Evolutionary conservation across 352 stramenopile genomes (phyloP), one percentile per base, ranked within the genome.

Genomic region (Phytophthora vignae): DNA sequence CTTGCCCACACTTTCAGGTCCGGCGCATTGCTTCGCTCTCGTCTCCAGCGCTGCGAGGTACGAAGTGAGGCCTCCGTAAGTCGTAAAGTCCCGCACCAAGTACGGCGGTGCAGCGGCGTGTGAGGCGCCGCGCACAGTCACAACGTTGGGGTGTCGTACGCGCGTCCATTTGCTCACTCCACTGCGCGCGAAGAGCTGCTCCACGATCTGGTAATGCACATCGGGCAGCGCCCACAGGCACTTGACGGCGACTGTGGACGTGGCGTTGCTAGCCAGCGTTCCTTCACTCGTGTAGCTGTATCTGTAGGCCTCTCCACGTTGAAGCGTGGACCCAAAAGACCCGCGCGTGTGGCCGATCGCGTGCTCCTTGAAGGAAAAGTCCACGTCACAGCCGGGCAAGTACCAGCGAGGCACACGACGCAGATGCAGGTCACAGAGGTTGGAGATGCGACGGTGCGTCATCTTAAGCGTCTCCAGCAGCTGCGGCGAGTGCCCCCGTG

Each of bases 381-480:
- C 81, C 19, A 93, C 74, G 36, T 88, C 77, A 10, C 60, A 74
- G 1, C 76, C 64, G 1, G 85, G 76, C 10, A 91, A 55, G 53
- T 88, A 93, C 85, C 85, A 93, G 19, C 74, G 74, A 5, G 85
- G 85, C 9, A 93, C 78, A 17, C 82, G 81, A 9, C 82, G 79
- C 46, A 85, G 62, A 38, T 83, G 83, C 42, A 90, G 50, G 27
- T 73, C 80, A 42, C 65, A 87, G 52, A 81, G 79, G 66, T 71
- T 84, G 42, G 77, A 83, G 57, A 90, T 78, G 8, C 82, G 79
- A 58, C 81, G 77, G 68, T 93, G 85, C 9, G 79, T 82, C 77
- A 87, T 87, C 73, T 85, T 85, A 55, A 93, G 73, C 25, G 81
- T 88, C 73, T 92, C 85, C 9, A 90, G 53, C 11, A 92, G 67